Evolutionary conservation across 768 basidiomycete genomes (phyloP).

Genomic region (Tricholoma furcatifolium): DNA sequence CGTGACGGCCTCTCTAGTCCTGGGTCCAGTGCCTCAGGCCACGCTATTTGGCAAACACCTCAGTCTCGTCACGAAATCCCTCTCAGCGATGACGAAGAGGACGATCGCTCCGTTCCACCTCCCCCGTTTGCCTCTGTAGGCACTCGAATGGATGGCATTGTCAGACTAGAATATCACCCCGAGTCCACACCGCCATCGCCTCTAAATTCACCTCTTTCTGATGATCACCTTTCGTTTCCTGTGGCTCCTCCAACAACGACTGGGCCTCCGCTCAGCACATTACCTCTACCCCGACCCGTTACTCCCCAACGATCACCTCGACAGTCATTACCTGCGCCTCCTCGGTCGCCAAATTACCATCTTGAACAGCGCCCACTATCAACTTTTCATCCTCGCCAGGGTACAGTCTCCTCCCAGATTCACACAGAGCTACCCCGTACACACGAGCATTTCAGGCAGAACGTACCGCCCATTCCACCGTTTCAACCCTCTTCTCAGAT

Average conservation of each 20-base stretch:
- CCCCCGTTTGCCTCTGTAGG: constrained; percentile 38
- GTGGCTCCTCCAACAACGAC: constrained; percentile 7
- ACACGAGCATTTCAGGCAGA: constrained; percentile 4
- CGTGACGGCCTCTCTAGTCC: neutral
- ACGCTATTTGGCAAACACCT: constrained; percentile 3
- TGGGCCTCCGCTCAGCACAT: neutral
- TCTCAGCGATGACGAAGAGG: constrained; percentile 19
- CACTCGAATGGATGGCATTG: constrained; percentile 34
- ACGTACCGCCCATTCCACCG: constrained; percentile 7
- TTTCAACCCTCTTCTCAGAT: constrained; percentile 21
- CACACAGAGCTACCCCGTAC: neutral
- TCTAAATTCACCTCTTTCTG: constrained; percentile 17
- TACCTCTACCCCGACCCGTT: neutral
- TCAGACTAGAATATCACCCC: constrained; percentile 22
- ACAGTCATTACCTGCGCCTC: constrained; percentile 17
- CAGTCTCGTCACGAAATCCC: constrained; percentile 9
- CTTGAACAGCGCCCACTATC: constrained; percentile 14
- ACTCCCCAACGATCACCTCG: constrained; percentile 16
- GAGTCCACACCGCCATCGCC: constrained; percentile 22
- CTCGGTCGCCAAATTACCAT: constrained; percentile 9
- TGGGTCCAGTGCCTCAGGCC: neutral
- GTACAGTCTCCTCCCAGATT: neutral
- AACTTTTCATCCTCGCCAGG: neutral
- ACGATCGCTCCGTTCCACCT: constrained; percentile 28
- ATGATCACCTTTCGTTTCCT: constrained; percentile 8